A percentile compares a stretch with the other conserved stretches of the same genome.
phyloP scores from a whole-genome alignment of 306 rosid species.

The Vicia sativa region DNA sequence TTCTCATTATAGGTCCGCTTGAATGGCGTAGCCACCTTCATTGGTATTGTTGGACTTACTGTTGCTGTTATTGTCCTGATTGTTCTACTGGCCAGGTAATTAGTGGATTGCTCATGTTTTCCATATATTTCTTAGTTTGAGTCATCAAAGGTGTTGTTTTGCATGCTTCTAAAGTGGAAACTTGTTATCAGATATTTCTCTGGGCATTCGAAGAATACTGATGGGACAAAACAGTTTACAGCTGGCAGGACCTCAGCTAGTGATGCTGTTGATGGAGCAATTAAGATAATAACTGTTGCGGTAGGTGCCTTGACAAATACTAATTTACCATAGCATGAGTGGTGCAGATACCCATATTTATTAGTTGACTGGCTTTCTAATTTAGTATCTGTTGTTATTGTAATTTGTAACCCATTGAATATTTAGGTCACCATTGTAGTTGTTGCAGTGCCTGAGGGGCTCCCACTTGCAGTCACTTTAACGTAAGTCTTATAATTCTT shows the following conservation, averaged over 20 bases:
- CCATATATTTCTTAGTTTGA: conserved; percentile 10
- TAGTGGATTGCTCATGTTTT: conserved; percentile 28
- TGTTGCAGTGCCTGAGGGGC: conserved; percentile 99
- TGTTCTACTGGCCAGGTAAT: conserved; percentile 80
- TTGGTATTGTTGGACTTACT: conserved; percentile 90
- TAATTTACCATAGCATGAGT: conserved; percentile 11
- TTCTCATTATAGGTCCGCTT: conserved; percentile 76
- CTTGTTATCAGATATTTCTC: conserved; percentile 74
- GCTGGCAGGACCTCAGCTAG: conserved; percentile 73
- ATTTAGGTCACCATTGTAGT: conserved; percentile 93
- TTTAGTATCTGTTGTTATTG: conserved; percentile 16
- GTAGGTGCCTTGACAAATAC: conserved; percentile 52
- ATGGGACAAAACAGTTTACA: conserved; percentile 55
- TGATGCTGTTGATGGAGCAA: conserved; percentile 81
- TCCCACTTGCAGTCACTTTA: conserved; percentile 93
- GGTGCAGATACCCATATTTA: conserved; percentile 12
- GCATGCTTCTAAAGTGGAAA: conserved; percentile 32
- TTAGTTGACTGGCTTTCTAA: conserved; percentile 18
- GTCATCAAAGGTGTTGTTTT: conserved; percentile 12
- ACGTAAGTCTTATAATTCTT: conserved; percentile 64
- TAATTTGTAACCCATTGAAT: conserved; percentile 35
- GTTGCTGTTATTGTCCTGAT: conserved; percentile 79
- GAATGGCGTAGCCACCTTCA: conserved; percentile 95
- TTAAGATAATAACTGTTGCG: conserved; percentile 91
- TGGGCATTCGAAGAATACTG: conserved; percentile 64